Base-by-base conservation (phyloP, 495 filamentous ascomycete genomes). In the Aspergillus kassunensis region DNA sequence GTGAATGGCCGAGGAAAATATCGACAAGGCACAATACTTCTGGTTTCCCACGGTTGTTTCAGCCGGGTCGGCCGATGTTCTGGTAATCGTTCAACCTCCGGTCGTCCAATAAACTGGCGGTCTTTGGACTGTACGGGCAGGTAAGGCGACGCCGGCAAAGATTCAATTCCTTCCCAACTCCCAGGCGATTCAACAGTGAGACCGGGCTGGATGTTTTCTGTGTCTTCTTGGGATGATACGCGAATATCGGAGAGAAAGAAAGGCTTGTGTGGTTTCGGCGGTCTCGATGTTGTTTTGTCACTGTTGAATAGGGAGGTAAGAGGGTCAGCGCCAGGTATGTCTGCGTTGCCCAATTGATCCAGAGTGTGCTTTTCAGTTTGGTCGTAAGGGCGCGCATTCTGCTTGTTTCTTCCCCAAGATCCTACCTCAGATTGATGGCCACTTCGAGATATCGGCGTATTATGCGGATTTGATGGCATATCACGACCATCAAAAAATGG, bases 361-460 rank as follows among this genome's bases (percentile, higher is more conserved):
- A 37, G 31, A 4, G 24, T 20, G 23, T 24, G 21, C 6, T 39
- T 39, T 7, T 50, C 45, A 15, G 15, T 39, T 18, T 33, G 49
- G 15, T 12, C 33, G 11, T 46, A 29, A 42, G 49, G 16, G 23
- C 44, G 27, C 52, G 11, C 21, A 48, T 52, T 20, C 54, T 44
- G 9, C 18, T 53, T 62, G 33, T 54, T 15, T 23, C 34, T 51
- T 18, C 33, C 23, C 2, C 29, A 36, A 1, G 40, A 45, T 24
- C 46, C 46, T n/a, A n/a, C 19, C n/a, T 44, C 41, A 24, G 24
- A 30, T 24, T 39, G n/a, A 40, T 23, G 20, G 18, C 53, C 46
- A 21, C 40, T 50, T 33, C 20, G 44, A 5, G 59, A 62, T 6
- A 53, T 56, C 1, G 65, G 64, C 3, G 67, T 66, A 49, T 66